Evolutionary conservation across 2,329 filamentous ascomycete genomes (phyloP).

Genomic region (Diaporthe nobilis): DNA sequence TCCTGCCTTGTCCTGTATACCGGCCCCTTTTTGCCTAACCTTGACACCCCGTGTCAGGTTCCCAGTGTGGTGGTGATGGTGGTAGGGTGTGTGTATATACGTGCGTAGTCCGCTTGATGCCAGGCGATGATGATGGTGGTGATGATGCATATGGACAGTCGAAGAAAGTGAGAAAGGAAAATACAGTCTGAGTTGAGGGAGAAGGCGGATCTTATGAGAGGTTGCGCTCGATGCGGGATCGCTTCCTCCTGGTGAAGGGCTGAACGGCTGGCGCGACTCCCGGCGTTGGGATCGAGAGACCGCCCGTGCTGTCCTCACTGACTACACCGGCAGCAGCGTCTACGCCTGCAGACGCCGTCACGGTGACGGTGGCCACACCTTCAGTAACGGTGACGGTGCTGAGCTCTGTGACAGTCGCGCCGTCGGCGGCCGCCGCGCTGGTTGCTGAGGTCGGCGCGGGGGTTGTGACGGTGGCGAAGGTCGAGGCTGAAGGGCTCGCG

Average conservation of each 20-base stretch:
- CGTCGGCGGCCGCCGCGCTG: constrained; percentile 3
- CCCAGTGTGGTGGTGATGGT: background rate
- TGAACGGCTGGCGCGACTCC: constrained; percentile 39
- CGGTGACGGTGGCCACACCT: constrained; percentile 37
- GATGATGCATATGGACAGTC: constrained; percentile 29
- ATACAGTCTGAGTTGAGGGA: background rate
- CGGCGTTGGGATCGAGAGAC: constrained; percentile 19
- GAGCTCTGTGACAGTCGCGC: constrained; percentile 31
- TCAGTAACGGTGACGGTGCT: constrained; percentile 41
- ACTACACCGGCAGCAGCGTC: constrained; percentile 10
- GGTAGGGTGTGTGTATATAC: background rate
- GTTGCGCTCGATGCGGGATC: constrained; percentile 39
- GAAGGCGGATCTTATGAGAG: background rate
- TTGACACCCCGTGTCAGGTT: background rate
- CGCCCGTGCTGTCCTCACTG: constrained; percentile 31
- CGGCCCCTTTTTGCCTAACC: constrained; percentile 1
- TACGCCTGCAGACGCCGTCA: constrained; percentile 22
- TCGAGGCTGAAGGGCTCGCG: constrained; percentile 31
- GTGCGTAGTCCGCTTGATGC: background rate
- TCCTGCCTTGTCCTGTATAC: constrained; percentile 2
- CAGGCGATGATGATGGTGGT: constrained; percentile 9
- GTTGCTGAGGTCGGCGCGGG: constrained; percentile 2
- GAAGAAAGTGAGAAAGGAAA: constrained; percentile 1
- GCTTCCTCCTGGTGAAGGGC: constrained; percentile 36
- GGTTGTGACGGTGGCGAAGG: constrained; percentile 39